Evolutionary conservation across 176 grass and related monocot species (phyloP).

Genomic region (Cenchrus americanus): DNA sequence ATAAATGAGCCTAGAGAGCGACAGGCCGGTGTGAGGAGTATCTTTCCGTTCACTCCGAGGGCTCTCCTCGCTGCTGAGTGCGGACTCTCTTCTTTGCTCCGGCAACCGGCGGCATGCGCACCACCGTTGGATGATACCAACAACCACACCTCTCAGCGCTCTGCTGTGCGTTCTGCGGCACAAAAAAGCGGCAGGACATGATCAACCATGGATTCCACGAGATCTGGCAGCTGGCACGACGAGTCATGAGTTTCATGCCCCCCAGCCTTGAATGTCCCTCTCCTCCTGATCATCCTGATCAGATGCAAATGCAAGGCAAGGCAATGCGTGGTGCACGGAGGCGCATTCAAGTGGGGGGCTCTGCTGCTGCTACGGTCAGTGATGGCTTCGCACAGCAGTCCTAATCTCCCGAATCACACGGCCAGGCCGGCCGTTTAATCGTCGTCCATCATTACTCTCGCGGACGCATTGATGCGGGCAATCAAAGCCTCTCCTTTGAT

Average conservation of each 20-base stretch:
- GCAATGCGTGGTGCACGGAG: not conserved
- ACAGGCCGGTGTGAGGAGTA: not conserved
- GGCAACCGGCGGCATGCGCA: too few relatives aligned
- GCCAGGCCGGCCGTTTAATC: too few relatives aligned
- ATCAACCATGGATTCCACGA: slow-evolving; percentile 5
- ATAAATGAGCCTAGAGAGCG: not conserved
- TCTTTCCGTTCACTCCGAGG: not conserved
- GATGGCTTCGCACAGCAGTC: not conserved
- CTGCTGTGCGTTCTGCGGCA: not conserved
- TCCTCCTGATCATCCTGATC: too few relatives aligned
- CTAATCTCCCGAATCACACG: not conserved
- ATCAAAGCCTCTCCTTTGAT: too few relatives aligned
- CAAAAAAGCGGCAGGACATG: not conserved
- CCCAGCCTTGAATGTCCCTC: not conserved
- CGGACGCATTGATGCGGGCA: not conserved
- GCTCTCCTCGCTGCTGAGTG: too few relatives aligned
- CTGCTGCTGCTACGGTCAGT: too few relatives aligned
- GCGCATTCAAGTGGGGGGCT: not conserved
- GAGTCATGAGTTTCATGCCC: slow-evolving; percentile 11
- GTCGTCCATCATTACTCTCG: not conserved
- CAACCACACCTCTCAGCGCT: too few relatives aligned
- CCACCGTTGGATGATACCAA: too few relatives aligned
- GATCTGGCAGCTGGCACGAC: not conserved
- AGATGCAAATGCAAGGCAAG: too few relatives aligned
- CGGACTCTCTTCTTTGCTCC: too few relatives aligned